Evolutionary conservation across 768 basidiomycete genomes (phyloP), one percentile per base, ranked within the genome.

Genomic region (Termitomyces sp.): DNA sequence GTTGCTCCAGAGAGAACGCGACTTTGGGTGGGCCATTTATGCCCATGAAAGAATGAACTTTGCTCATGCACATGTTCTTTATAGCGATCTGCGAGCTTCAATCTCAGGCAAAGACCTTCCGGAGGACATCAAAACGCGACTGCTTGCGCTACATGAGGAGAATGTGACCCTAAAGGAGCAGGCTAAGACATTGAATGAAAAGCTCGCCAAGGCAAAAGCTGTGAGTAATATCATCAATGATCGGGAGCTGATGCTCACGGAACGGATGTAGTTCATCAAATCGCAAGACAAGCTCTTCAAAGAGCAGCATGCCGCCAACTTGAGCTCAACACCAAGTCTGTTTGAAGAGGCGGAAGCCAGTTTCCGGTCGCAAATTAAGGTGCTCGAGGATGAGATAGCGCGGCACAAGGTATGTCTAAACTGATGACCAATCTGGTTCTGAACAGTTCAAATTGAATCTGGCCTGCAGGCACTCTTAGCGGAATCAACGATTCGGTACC

Each of bases 251-350:
- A 32, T 50, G 14, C 23, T 59, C 53, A 38, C 21, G 4, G 4
- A 17, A 29, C 8, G 19, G 38, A 23, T n/a, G 23, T 56, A 95
- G 91, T 95, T 96, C 71, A 93, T 98, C 75, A 93, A 92, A 68
- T 81, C 86, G 32, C 95, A 96, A 69, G 94, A 97, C 73, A 90
- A 89, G 61, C 77, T 93, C 29, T 89, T 95, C 73, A 89, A 89
- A 62, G 90, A 92, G 65, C 87, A 88, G 65, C 85, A 87, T 49
- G 83, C 85, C 5, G 82, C 84, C 50, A 80, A 78, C 62, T 75
- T 73, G 31, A 76, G 74, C 21, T 64, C 72, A 54, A 66, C 75
- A 34, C 70, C 81, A 72, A 82, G 77, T 43, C 74, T 80, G 14
- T 87, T 86, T 64, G 91, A 86, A 60, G 92, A 94, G 62, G 84